phyloP scores from a whole-genome alignment of 805 yeast genomes.

The Wickerhamiella lipophila region DNA sequence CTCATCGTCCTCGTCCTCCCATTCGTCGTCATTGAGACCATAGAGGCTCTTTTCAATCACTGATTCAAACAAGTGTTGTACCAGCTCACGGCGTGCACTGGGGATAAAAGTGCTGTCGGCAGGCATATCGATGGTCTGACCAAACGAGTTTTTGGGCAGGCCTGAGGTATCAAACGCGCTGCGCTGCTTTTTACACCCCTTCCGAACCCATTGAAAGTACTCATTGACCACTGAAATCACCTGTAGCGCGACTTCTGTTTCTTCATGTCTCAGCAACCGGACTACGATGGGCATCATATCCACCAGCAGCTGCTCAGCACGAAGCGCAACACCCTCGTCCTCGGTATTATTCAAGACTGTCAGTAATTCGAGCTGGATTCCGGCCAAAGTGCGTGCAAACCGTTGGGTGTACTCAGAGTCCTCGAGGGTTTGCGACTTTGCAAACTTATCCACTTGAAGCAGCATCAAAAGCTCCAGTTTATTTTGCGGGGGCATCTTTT shows the following conservation, averaged over 20 bases:
- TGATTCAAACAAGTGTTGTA: conserved; percentile 52
- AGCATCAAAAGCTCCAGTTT: conserved; percentile 57
- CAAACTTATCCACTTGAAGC: conserved; percentile 49
- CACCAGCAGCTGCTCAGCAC: conserved; percentile 36
- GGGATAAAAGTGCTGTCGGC: conserved; percentile 25
- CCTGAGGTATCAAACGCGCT: conserved; percentile 31
- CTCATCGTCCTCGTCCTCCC: conserved; percentile 50
- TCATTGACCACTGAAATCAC: conserved; percentile 71
- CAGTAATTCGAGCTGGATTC: conserved; percentile 66
- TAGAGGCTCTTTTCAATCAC: conserved; percentile 66
- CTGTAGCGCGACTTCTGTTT: conserved; percentile 77
- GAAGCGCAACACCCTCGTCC: conserved; percentile 22
- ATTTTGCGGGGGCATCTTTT: conserved; percentile 64
- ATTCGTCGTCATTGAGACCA: conserved; percentile 44
- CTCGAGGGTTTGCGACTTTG: conserved; percentile 28
- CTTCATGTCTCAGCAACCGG: conserved; percentile 66
- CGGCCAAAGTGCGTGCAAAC: conserved; percentile 58
- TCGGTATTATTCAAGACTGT: conserved; percentile 42
- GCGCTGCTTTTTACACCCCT: conserved; percentile 33
- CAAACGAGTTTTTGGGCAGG: conserved; percentile 25
- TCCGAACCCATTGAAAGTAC: conserved; percentile 52
- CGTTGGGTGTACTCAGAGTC: conserved; percentile 64
- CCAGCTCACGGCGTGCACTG: conserved; percentile 36
- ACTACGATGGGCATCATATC: conserved; percentile 62
- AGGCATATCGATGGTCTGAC: conserved; percentile 22